These are phyloP conservation scores for Lecanoromycetidae sp. DNA, from an alignment of 2,329 filamentous ascomycete species.

Conservation along the genomic window DNA sequence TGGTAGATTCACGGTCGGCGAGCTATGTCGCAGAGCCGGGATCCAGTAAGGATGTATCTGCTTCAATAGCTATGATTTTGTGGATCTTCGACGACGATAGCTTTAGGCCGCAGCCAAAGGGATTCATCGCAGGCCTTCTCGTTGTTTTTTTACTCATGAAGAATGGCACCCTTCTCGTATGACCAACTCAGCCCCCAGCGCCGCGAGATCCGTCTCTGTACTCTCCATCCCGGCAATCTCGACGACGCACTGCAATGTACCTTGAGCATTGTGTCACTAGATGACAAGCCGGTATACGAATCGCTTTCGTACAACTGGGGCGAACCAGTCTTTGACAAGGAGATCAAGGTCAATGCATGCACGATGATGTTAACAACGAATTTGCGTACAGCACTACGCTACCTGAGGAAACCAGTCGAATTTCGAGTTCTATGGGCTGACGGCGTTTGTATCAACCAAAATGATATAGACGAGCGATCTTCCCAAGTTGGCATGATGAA, in stretches of 20 bases:
- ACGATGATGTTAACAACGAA: background rate
- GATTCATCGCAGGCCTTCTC: background rate
- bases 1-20: too few species aligned
- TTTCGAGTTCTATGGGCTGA: constrained; percentile 18
- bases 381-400: background rate
- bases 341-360: background rate
- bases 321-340: background rate
- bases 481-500: constrained; percentile 19
- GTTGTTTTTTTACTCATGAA: background rate
- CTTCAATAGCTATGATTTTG: too few species aligned
- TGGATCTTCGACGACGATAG: too few species aligned
- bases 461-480: constrained; percentile 15
- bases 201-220: background rate
- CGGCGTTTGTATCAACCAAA: constrained; percentile 21
- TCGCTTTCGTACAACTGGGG: background rate
- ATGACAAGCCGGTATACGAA: background rate
- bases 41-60: too few species aligned
- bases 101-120: too few species aligned
- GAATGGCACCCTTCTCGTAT: background rate
- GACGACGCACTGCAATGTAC: background rate
- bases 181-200: background rate
- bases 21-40: too few species aligned
- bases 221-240: background rate
- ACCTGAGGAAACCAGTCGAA: background rate
- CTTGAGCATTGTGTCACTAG: background rate